Evolutionary conservation across 1,284 basidiomycete species (phyloP).

Genomic region (Moesziomyces sp.): DNA sequence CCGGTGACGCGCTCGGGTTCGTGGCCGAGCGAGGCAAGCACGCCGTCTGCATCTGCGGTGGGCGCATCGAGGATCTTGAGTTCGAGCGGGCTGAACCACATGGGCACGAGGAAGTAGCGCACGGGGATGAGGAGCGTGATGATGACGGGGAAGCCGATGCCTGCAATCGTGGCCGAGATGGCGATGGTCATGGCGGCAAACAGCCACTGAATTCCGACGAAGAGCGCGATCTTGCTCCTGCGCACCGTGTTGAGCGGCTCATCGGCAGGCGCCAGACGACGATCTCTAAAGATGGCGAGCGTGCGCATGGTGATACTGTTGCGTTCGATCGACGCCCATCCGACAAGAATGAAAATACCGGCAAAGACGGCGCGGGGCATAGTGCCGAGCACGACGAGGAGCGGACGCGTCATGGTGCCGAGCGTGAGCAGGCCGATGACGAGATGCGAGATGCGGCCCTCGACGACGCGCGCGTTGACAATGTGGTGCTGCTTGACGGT

Average conservation of each 20-base stretch:
- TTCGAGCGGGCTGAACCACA: constrained; percentile 82
- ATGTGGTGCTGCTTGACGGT: constrained; percentile 53
- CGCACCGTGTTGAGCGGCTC: constrained; percentile 78
- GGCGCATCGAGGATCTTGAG: constrained; percentile 86
- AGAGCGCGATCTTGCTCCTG: constrained; percentile 80
- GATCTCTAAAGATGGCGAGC: constrained; percentile 83
- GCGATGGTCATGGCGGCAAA: constrained; percentile 91
- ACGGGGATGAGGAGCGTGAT: constrained; percentile 89
- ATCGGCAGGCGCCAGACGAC: constrained; percentile 36
- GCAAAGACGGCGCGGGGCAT: constrained; percentile 63
- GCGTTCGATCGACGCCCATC: constrained; percentile 75
- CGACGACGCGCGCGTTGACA: constrained; percentile 59
- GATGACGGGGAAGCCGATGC: constrained; percentile 88
- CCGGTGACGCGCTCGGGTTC: constrained; percentile 59
- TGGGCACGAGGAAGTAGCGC: constrained; percentile 79
- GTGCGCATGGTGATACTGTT: constrained; percentile 88
- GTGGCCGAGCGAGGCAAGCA: constrained; percentile 61
- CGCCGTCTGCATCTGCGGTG: constrained; percentile 73
- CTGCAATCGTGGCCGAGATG: constrained; percentile 83
- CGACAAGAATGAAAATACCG: constrained; percentile 67
- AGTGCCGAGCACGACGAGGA: constrained; percentile 64
- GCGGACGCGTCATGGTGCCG: constrained; percentile 65
- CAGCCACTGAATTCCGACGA: constrained; percentile 81
- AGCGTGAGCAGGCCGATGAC: constrained; percentile 64
- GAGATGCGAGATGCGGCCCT: constrained; percentile 65